Evolutionary conservation across 1,284 basidiomycete genomes (phyloP), one percentile per base, ranked within the genome.

Genomic region (Sporisorium reilianum): DNA sequence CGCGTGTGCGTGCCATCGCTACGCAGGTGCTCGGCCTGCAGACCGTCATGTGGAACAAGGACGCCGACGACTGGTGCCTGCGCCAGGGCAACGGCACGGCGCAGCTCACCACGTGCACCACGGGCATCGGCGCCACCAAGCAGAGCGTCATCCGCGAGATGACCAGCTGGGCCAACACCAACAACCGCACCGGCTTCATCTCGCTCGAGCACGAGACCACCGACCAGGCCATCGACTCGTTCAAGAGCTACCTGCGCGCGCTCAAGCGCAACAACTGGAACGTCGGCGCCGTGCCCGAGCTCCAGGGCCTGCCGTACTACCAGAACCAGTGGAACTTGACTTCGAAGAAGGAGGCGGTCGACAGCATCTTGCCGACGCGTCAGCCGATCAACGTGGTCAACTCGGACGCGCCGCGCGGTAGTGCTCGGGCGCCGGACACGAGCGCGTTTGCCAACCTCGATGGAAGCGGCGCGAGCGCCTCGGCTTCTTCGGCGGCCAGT

Each of bases 31-130:
- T 82, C 46, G 80, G 80, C 36, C 54, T 82, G n/a, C 75, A 77
- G 65, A 74, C 64, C 44, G 80, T 81, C 63, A 75, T 75, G 63
- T 81, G 80, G 80, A 77, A 77, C 66, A 68, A 70, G 57, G 79
- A 80, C 42, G 68, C 77, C n/a, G 75, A 80, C 57, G 79, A 81
- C 59, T 81, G 79, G 79, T 80, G 79, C 58, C 65, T 79, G 20
- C 72, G 75, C 41, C 74, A 79, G 61, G 75, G 71, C n/a, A 70
- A 38, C 48, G 75, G 73, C 23, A 80, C 78, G 30, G 78, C 71
- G 16, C 72, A 80, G 58, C 66, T 80, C 23, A 23, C 69, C 44
- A 67, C 73, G 20, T 70, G 65, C 63, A 65, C 55, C 36, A 76
- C 74, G 22, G 69, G 69, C 25, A 22, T 64, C n/a, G 77, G 77